phyloP scores from a whole-genome alignment of 352 stramenopile genomes.

The Phytophthora hybrid region DNA sequence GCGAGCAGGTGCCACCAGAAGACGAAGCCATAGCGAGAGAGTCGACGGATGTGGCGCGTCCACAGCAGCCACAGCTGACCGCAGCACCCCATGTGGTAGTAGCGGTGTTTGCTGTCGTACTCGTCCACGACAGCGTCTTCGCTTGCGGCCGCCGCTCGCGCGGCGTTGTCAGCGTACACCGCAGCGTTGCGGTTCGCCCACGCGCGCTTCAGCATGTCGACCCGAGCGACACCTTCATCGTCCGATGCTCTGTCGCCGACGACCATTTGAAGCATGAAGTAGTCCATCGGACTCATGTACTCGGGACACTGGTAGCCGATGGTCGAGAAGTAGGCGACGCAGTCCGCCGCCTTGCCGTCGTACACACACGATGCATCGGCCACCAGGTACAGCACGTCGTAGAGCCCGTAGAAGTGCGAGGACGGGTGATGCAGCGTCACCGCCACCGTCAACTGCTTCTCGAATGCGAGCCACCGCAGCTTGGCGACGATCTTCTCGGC shows the following conservation, averaged over 20 bases:
- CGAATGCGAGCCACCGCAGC: constrained; percentile 75
- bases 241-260: constrained; percentile 39
- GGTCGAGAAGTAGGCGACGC: constrained; percentile 61
- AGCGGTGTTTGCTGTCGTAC: constrained; percentile 38
- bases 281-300: constrained; percentile 72
- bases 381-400: constrained; percentile 68
- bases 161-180: constrained; percentile 29
- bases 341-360: constrained; percentile 58
- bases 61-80: constrained; percentile 44
- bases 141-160: constrained; percentile 9
- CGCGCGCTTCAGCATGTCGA: constrained; percentile 42
- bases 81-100: constrained; percentile 45
- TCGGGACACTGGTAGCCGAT: constrained; percentile 58
- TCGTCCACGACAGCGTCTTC: constrained; percentile 26
- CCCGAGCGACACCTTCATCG: constrained; percentile 34
- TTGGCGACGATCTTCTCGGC: constrained; percentile 64
- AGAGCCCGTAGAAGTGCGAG: constrained; percentile 67
- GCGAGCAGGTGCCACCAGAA: constrained; percentile 54
- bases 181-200: constrained; percentile 42
- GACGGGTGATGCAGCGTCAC: constrained; percentile 92
- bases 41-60: constrained; percentile 45
- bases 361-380: constrained; percentile 59
- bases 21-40: constrained; percentile 51
- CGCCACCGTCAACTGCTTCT: constrained; percentile 83
- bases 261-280: constrained; percentile 70